Evolutionary conservation across 257 asterid species (phyloP).

Genomic region (Solanum virginianum): DNA sequence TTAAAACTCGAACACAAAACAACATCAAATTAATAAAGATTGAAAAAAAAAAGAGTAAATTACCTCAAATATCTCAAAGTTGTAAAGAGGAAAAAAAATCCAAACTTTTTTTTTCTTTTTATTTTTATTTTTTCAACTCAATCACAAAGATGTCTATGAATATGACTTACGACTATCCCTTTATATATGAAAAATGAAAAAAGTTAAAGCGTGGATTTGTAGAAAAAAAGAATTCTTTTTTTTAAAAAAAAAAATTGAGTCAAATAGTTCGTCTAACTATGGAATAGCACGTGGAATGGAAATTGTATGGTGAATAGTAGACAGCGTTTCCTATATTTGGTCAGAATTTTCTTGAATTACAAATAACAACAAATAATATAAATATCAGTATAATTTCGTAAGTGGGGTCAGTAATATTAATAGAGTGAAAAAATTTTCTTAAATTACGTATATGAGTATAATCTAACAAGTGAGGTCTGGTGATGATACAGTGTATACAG

Average conservation of each 20-base stretch:
- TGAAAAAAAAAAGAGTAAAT: neutral
- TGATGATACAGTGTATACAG: fast-evolving
- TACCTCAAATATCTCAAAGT: neutral
- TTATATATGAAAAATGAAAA: neutral
- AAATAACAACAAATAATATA: too few relatives aligned
- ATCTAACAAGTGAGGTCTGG: fast-evolving
- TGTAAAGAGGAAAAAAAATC: neutral
- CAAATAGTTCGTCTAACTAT: slow-evolving; percentile 15
- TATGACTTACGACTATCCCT: neutral
- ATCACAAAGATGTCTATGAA: neutral
- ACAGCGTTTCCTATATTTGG: neutral
- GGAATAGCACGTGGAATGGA: slow-evolving; percentile 24
- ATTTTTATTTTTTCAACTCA: neutral
- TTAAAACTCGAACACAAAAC: neutral
- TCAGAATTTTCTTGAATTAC: neutral
- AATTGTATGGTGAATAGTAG: neutral
- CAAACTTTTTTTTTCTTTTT: neutral
- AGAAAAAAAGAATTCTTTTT: neutral
- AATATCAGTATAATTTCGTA: too few relatives aligned
- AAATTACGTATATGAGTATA: too few relatives aligned
- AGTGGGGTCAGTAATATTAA: too few relatives aligned
- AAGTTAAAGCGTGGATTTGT: neutral
- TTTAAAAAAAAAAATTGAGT: neutral
- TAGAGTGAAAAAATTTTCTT: too few relatives aligned
- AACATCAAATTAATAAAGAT: neutral